Evolutionary conservation across 148 eudicot species (phyloP).

Genomic region (Nepenthes mirabilis): DNA sequence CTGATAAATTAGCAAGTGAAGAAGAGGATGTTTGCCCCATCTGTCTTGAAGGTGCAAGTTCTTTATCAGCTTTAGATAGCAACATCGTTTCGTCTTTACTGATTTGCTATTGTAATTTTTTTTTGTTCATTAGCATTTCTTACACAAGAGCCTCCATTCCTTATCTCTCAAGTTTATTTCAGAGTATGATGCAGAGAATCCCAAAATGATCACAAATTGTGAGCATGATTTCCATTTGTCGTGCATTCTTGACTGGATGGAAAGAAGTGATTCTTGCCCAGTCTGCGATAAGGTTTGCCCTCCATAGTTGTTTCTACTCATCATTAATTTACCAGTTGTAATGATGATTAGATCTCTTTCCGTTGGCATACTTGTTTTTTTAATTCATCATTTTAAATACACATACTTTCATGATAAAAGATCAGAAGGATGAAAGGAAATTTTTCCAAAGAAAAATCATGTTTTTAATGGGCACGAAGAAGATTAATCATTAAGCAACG

Average conservation of each 20-base stretch:
- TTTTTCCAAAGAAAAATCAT: too few species aligned
- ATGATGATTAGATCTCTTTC: background rate
- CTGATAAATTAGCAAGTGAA: conserved; percentile 22
- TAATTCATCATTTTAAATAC: background rate
- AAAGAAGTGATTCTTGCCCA: conserved; percentile 88
- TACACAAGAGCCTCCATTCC: background rate
- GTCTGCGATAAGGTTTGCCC: conserved; percentile 72
- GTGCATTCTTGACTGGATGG: conserved; percentile 98
- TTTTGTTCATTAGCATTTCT: background rate
- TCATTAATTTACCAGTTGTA: background rate
- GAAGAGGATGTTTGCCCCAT: conserved; percentile 87
- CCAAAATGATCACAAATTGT: conserved; percentile 58
- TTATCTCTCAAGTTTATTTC: conserved; percentile 11
- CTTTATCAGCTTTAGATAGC: background rate
- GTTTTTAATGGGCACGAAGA: too few species aligned
- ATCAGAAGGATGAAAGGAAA: too few species aligned
- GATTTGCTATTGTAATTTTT: background rate
- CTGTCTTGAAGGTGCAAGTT: conserved; percentile 70
- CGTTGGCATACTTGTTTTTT: background rate
- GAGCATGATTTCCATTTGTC: conserved; percentile 88
- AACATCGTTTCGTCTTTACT: background rate
- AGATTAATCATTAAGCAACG: too few species aligned
- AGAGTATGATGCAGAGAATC: conserved; percentile 76
- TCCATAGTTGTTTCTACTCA: background rate
- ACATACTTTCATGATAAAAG: too few species aligned